Percentiles rank a stretch among this genome's conserved stretches.
These are phyloP conservation scores for Pythium sp. DNA, from an alignment of 352 stramenopile genomes.

Conservation along the genomic window DNA sequence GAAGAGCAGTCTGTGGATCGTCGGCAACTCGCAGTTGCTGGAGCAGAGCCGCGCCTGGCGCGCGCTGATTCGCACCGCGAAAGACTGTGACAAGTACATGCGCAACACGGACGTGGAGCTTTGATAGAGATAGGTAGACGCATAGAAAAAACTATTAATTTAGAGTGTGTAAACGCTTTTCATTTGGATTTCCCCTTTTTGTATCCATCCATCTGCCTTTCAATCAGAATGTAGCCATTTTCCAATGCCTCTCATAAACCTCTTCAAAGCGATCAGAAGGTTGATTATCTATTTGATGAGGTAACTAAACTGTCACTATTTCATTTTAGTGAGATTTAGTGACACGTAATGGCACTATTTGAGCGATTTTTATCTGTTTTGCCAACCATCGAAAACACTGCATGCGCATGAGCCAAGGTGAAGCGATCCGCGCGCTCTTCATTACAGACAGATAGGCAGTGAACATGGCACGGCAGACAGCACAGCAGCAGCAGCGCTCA, in stretches of 20 bases:
- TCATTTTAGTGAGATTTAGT: not conserved
- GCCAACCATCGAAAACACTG: constrained; percentile 8
- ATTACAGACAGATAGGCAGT: not conserved
- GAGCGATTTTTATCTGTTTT: constrained; percentile 2
- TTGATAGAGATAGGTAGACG: constrained; percentile 5
- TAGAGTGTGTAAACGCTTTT: not conserved
- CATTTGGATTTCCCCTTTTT: not conserved
- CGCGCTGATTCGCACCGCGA: constrained; percentile 63
- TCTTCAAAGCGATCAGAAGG: not conserved
- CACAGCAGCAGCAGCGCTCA: not conserved
- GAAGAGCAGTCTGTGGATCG: constrained; percentile 92
- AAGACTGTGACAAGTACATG: constrained; percentile 49
- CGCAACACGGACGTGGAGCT: constrained; percentile 23
- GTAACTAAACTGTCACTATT: not conserved
- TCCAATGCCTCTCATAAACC: not conserved
- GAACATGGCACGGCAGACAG: not conserved
- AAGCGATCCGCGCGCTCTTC: not conserved
- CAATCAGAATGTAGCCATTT: constrained; percentile 1
- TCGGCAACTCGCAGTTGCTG: constrained; percentile 72
- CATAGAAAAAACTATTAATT: not conserved
- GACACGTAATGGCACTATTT: not conserved
- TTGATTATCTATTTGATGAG: constrained; percentile 13
- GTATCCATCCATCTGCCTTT: not conserved
- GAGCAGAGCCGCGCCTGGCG: constrained; percentile 67
- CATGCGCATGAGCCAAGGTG: not conserved